phyloP scores from a whole-genome alignment of 768 basidiomycete genomes.

The Tricholoma saponaceum region DNA sequence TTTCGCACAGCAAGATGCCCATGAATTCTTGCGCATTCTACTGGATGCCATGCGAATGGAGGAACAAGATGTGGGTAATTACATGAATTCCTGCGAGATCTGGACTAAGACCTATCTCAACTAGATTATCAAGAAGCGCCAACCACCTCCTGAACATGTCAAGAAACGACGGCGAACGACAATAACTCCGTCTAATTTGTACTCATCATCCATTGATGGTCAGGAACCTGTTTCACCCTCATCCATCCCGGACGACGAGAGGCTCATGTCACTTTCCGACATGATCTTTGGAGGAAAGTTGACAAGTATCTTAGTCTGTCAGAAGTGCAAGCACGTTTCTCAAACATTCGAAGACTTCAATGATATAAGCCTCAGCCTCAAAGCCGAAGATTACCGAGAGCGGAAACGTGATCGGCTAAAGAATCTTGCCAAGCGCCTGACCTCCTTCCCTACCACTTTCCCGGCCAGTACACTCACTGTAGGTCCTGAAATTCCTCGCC shows the following conservation, averaged over 20 bases:
- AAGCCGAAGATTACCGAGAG: constrained; percentile 73
- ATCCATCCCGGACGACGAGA: constrained; percentile 37
- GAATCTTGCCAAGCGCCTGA: constrained; percentile 65
- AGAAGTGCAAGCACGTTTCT: constrained; percentile 90
- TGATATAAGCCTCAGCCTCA: constrained; percentile 88
- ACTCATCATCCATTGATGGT: constrained; percentile 6
- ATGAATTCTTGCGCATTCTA: constrained; percentile 87
- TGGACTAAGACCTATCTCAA: constrained; percentile 1
- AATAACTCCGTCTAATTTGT: constrained; percentile 20
- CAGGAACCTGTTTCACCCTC: constrained; percentile 8
- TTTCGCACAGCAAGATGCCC: constrained; percentile 94
- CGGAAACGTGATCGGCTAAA: constrained; percentile 77
- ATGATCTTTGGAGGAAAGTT: constrained; percentile 89
- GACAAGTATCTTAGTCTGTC: constrained; percentile 90
- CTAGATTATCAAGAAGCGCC: constrained; percentile 76
- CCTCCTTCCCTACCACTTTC: constrained; percentile 28
- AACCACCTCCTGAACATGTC: constrained; percentile 34
- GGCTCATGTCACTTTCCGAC: constrained; percentile 72
- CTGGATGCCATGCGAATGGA: constrained; percentile 94
- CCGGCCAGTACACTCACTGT: constrained; percentile 7
- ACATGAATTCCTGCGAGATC: neutral
- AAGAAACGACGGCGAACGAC: constrained; percentile 40
- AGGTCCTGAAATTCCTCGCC: constrained; percentile 35
- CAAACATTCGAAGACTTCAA: constrained; percentile 92
- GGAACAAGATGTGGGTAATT: constrained; percentile 70